Percentiles rank a stretch among this genome's conserved stretches.
These are phyloP conservation scores for Eimeria mitis DNA, from an alignment of 169 alveolate genomes.

Conservation along the genomic window DNA sequence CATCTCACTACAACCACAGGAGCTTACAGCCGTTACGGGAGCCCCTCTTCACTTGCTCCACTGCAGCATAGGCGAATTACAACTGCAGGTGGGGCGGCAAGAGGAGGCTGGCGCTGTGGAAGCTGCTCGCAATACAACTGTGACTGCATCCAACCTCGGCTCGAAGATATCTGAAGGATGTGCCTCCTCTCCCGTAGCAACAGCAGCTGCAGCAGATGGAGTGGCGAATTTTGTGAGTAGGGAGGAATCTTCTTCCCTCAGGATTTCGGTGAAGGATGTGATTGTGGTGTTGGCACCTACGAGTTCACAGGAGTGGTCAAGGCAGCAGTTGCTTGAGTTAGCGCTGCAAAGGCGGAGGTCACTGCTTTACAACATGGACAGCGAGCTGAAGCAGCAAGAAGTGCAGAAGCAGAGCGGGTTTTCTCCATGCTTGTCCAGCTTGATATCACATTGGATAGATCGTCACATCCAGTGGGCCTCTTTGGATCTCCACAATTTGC, in stretches of 20 bases:
- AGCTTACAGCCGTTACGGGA: slow-evolving; percentile 42
- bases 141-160: not conserved
- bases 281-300: slow-evolving; percentile 44
- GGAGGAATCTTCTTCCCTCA: not conserved
- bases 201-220: slow-evolving; percentile 32
- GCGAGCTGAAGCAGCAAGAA: slow-evolving; percentile 17
- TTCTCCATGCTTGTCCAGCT: not conserved
- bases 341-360: slow-evolving; percentile 69
- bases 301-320: slow-evolving; percentile 48
- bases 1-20: slow-evolving; percentile 52
- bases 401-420: not conserved
- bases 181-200: not conserved
- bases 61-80: slow-evolving; percentile 59
- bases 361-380: slow-evolving; percentile 49
- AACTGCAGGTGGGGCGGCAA: slow-evolving; percentile 19
- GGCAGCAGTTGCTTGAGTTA: slow-evolving; percentile 41
- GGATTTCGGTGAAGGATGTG: slow-evolving; percentile 35
- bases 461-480: slow-evolving; percentile 57
- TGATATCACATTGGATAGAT: slow-evolving; percentile 37
- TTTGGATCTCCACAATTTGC: not conserved
- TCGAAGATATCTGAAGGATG: not conserved
- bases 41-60: slow-evolving; percentile 67
- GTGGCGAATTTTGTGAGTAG: not conserved
- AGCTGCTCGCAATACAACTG: not conserved
- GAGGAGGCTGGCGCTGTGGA: not conserved